These are phyloP conservation scores for Schwanniomyces sp. DNA, from an alignment of 805 yeast species.

Conservation along the genomic window DNA sequence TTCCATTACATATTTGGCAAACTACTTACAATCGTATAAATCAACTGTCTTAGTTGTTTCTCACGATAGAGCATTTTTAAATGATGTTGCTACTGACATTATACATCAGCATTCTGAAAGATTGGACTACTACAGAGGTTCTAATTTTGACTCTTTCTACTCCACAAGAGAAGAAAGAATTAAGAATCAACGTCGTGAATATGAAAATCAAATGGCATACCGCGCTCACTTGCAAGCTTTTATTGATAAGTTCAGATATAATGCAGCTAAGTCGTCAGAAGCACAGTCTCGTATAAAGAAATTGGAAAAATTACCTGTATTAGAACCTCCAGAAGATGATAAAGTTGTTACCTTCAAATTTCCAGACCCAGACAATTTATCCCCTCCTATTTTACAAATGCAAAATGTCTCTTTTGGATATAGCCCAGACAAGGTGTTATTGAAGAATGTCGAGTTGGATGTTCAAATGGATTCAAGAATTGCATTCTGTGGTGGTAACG, in stretches of 20 bases:
- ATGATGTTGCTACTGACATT: constrained; percentile 98
- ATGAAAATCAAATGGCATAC: constrained; percentile 95
- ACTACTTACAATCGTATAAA: constrained; percentile 85
- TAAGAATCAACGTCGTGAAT: constrained; percentile 90
- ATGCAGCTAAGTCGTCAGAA: constrained; percentile 96
- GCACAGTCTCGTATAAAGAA: constrained; percentile 98
- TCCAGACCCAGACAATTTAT: constrained; percentile 90
- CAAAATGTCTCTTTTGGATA: constrained; percentile 88
- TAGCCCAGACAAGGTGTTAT: constrained; percentile 57
- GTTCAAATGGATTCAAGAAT: constrained; percentile 93
- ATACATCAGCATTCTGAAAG: constrained; percentile 97
- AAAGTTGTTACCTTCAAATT: constrained; percentile 80
- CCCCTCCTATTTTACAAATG: constrained; percentile 91
- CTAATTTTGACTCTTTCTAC: constrained; percentile 91
- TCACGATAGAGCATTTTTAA: constrained; percentile 95
- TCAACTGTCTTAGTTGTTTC: constrained; percentile 94
- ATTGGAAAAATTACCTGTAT: constrained; percentile 86
- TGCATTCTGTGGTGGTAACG: constrained; percentile 98
- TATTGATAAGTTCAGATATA: constrained; percentile 94
- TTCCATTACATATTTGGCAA: constrained; percentile 89
- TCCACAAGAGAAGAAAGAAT: constrained; percentile 93
- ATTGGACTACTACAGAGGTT: constrained; percentile 91
- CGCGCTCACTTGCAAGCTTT: constrained; percentile 91
- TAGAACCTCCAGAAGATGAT: constrained; percentile 95
- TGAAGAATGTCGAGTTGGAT: constrained; percentile 80